These are phyloP conservation scores for Cryptococcus jaspeensis DNA, from an alignment of 1,284 basidiomycete species.

Conservation along the genomic window DNA sequence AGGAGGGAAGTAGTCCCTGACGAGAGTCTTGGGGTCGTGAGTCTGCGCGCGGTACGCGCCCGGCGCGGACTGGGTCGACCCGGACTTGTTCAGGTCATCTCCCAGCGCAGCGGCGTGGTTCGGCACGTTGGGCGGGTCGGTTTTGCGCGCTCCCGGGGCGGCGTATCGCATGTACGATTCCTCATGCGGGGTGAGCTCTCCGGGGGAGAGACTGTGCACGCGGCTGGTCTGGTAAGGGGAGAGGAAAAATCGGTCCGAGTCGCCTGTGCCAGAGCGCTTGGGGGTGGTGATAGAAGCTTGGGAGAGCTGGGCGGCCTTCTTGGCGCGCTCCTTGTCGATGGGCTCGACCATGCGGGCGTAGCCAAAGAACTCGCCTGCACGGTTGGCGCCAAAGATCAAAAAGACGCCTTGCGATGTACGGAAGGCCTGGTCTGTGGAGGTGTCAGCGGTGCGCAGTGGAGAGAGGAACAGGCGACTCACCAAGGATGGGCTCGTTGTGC, in stretches of 20 bases:
- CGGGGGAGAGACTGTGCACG: conserved; percentile 36
- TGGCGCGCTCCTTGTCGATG: conserved; percentile 38
- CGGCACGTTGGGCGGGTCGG: conserved; percentile 24
- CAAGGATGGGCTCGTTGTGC: conserved; percentile 82
- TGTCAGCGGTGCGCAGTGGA: neutral
- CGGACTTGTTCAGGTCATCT: conserved; percentile 9
- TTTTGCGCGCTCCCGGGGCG: conserved; percentile 17
- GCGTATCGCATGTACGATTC: conserved; percentile 25
- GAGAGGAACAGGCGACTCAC: conserved; percentile 12
- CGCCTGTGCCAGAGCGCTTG: conserved; percentile 9
- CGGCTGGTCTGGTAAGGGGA: conserved; percentile 19
- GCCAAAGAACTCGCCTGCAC: conserved; percentile 75
- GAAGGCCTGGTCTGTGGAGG: conserved; percentile 72
- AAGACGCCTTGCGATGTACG: conserved; percentile 81
- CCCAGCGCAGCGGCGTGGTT: conserved; percentile 1
- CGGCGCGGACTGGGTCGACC: conserved; percentile 15
- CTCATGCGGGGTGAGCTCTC: conserved; percentile 37
- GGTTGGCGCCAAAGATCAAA: conserved; percentile 89
- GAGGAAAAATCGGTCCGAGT: conserved; percentile 21
- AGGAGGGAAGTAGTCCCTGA: conserved; percentile 19
- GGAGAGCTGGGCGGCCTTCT: conserved; percentile 5
- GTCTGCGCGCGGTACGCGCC: conserved; percentile 26
- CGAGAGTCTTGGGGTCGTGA: conserved; percentile 36
- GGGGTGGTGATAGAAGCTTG: conserved; percentile 5
- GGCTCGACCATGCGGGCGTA: conserved; percentile 64